Evolutionary conservation across 441 rosid genomes (phyloP).

Genomic region (Brassica balearica): DNA sequence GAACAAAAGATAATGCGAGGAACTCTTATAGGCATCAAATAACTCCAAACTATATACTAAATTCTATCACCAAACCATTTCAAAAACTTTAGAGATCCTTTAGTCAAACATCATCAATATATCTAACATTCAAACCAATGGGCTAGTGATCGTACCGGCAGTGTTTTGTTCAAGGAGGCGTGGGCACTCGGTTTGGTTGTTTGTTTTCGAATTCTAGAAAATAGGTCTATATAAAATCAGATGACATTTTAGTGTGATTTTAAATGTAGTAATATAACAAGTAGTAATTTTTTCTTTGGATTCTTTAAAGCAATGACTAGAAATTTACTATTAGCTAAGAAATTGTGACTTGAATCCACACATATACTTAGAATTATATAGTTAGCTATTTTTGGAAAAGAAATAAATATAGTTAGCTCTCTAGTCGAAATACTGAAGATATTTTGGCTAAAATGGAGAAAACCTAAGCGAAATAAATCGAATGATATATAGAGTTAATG

Average conservation of each 20-base stretch:
- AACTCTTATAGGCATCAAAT: conserved; percentile 3
- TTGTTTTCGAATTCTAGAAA: background rate
- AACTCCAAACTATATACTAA: conserved; percentile 5
- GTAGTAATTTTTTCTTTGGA: background rate
- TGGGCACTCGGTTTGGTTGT: background rate
- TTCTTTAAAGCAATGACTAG: background rate
- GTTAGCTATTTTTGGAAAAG: background rate
- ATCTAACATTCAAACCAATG: conserved; percentile 18
- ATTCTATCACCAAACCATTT: conserved; percentile 10
- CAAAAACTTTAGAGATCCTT: conserved; percentile 15
- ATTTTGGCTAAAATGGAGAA: background rate
- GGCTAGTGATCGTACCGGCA: conserved; percentile 8
- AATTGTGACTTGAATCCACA: background rate
- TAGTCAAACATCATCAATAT: conserved; percentile 9
- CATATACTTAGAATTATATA: background rate
- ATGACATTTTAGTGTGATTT: background rate
- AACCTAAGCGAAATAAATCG: background rate
- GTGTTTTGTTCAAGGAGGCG: background rate
- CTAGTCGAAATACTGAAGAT: background rate
- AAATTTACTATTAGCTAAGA: background rate
- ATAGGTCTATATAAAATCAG: background rate
- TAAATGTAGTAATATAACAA: background rate
- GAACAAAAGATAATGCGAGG: conserved; percentile 22
- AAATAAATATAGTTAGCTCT: background rate
- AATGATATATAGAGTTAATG: background rate